Conservation (phyloP, 371 early-diverging fungal species). For the Mycotypha africana region DNA sequence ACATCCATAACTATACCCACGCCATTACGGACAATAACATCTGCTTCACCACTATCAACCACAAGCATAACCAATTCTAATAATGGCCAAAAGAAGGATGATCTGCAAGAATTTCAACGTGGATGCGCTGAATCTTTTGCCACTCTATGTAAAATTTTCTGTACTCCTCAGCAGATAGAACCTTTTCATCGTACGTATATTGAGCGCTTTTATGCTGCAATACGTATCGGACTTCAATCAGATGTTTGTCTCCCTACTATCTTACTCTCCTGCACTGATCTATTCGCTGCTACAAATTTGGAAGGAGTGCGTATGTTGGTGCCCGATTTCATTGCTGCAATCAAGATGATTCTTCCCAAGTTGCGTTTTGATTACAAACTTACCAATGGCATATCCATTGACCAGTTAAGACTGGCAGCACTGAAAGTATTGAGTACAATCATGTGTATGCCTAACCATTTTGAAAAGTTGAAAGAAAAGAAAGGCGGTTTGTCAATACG, state of each 20-base stretch:
- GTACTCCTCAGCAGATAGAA: slow-evolving; percentile 51
- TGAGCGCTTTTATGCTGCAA: slow-evolving; percentile 66
- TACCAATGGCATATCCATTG: slow-evolving; percentile 44
- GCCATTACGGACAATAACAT: too few species aligned
- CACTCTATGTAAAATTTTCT: slow-evolving; percentile 68
- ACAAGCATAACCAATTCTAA: too few species aligned
- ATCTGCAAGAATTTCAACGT: slow-evolving; percentile 33
- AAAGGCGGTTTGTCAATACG: slow-evolving; percentile 35
- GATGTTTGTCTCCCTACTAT: slow-evolving; percentile 66
- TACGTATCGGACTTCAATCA: slow-evolving; percentile 53
- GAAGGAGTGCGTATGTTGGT: slow-evolving; percentile 69
- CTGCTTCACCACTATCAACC: too few species aligned
- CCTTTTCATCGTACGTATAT: slow-evolving; percentile 62
- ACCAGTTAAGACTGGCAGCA: slow-evolving; percentile 63
- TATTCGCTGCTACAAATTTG: slow-evolving; percentile 63
- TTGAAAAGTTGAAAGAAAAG: slow-evolving; percentile 55
- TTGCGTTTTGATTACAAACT: slow-evolving; percentile 29
- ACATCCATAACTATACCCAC: too few species aligned
- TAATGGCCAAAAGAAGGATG: too few species aligned
- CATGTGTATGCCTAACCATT: slow-evolving; percentile 71
- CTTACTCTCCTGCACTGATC: slow-evolving; percentile 50
- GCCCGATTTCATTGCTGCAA: slow-evolving; percentile 66
- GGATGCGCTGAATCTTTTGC: slow-evolving; percentile 71
- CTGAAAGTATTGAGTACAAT: slow-evolving; percentile 61
- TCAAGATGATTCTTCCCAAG: slow-evolving; percentile 64